Evolutionary conservation across 768 basidiomycete species (phyloP).

Genomic region (Lactifluus piperatus): DNA sequence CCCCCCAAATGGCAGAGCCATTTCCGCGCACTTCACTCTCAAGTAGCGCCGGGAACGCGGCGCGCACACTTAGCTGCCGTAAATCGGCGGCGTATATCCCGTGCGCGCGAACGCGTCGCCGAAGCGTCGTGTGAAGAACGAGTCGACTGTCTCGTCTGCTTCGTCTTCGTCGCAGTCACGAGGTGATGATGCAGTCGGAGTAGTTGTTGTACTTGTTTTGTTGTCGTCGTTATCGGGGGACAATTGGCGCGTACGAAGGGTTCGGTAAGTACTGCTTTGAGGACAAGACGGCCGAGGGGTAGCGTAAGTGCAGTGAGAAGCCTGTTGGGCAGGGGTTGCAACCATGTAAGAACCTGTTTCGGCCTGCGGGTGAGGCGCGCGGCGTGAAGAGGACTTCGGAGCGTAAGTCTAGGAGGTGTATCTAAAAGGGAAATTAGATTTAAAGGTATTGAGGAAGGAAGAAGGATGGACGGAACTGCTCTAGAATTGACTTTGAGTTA

Average conservation of each 20-base stretch:
- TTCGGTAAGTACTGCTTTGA: slow-evolving; percentile 51
- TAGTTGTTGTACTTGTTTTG: background rate
- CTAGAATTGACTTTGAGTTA: slow-evolving; percentile 60
- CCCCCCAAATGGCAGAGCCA: slow-evolving; percentile 64
- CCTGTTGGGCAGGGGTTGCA: slow-evolving; percentile 42
- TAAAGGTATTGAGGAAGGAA: background rate
- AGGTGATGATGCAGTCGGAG: background rate
- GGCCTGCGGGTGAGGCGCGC: slow-evolving; percentile 61
- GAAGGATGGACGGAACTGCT: slow-evolving; percentile 50
- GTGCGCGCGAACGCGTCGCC: slow-evolving; percentile 71
- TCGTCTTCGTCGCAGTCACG: background rate
- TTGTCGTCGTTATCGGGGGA: background rate
- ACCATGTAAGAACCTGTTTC: slow-evolving; percentile 65
- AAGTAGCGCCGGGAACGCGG: slow-evolving; percentile 71
- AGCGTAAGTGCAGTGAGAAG: slow-evolving; percentile 31
- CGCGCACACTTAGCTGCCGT: slow-evolving; percentile 57
- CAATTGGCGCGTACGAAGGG: slow-evolving; percentile 32
- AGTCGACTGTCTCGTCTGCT: slow-evolving; percentile 73
- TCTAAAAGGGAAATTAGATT: slow-evolving; percentile 42
- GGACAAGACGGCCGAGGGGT: slow-evolving; percentile 35
- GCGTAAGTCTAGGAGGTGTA: slow-evolving; percentile 61
- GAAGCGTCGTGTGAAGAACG: slow-evolving; percentile 67
- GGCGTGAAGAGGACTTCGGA: slow-evolving; percentile 58
- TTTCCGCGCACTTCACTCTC: slow-evolving; percentile 55
- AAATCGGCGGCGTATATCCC: slow-evolving; percentile 92